Evolutionary conservation across 345 rosid species (phyloP), one percentile per base, ranked within the genome.

Genomic region (thale cress (Arabidopsis thaliana)): DNA sequence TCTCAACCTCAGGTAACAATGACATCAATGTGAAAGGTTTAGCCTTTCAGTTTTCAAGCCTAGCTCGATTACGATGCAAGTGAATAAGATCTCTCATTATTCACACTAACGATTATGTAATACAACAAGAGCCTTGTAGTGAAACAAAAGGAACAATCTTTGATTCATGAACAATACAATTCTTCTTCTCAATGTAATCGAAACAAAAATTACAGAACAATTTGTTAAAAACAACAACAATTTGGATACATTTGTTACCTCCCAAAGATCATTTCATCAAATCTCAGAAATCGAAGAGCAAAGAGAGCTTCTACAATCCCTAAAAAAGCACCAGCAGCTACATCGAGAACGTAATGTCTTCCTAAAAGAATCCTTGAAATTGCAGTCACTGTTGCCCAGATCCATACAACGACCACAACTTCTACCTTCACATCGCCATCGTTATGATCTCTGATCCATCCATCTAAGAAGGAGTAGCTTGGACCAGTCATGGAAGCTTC

Each of bases 341-440:
- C 93, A 58, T 95, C 97, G 2, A 81, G 56, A 52, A 84, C 81
- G 34, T 83, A 90, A 82, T 92, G 97, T 62, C 97, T 82, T 52
- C 97, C 99, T 1, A 92, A 88, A 20, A 92, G 78, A 82, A 90
- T 88, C 83, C 97, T 85, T 22, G 99, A 95, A 20, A 72, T 16
- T 5, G 93, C 87, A 4, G 97, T 89, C 38, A 78, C 62, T 53
- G 52, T 53, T 13, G 99, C 97, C 97, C 99, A 95, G 14, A 70
- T 65, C 84, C 89, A 83, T 20, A 85, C 82, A 7, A 34, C 80
- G 2, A 71, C 30, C 50, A 81, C 75, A 42, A 84, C 79, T 4
- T 65, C 45, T 42, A 59, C 69, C n/a, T 69, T 75, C 69, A 75
- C 68, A 2, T 3, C 73, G 0, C 69, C 76, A 37, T 65, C 77